A percentile compares a stretch with the other conserved stretches of the same genome.
Evolutionary conservation across 768 basidiomycete genomes (phyloP).

Genomic region (Trametes coccinea): DNA sequence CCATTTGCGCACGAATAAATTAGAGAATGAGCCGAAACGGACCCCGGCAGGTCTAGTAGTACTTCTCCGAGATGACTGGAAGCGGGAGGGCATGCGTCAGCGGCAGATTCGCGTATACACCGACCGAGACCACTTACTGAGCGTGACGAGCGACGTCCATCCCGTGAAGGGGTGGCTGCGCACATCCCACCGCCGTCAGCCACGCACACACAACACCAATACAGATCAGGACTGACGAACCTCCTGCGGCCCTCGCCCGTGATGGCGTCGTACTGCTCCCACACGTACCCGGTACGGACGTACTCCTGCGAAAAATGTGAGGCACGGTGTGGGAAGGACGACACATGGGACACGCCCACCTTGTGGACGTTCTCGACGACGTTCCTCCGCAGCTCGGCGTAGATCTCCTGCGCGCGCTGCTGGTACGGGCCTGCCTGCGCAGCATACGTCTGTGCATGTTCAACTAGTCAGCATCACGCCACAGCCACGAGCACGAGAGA

Average conservation of each 20-base stretch:
- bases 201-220: not conserved
- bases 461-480: not conserved
- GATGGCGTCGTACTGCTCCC: constrained; percentile 92
- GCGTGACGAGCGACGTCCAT: constrained; percentile 87
- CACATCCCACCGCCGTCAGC: not conserved
- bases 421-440: constrained; percentile 80
- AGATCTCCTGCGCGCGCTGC: constrained; percentile 72
- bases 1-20: too few relatives aligned
- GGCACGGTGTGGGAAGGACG: not conserved
- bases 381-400: constrained; percentile 76
- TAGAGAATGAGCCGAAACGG: too few relatives aligned
- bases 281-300: constrained; percentile 89
- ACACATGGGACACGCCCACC: constrained; percentile 32
- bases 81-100: constrained; percentile 7
- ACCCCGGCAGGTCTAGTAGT: constrained; percentile 26
- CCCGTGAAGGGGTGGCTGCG: constrained; percentile 93
- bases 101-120: not conserved
- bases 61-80: constrained; percentile 69
- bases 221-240: constrained; percentile 40
- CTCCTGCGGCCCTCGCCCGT: constrained; percentile 86
- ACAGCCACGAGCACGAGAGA: not conserved
- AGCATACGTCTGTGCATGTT: constrained; percentile 65
- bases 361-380: constrained; percentile 82
- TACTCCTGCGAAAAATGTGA: constrained; percentile 61
- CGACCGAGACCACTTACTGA: constrained; percentile 60